Evolutionary conservation across 2,329 filamentous ascomycete genomes (phyloP).

Genomic region (Xylaria sp.): DNA sequence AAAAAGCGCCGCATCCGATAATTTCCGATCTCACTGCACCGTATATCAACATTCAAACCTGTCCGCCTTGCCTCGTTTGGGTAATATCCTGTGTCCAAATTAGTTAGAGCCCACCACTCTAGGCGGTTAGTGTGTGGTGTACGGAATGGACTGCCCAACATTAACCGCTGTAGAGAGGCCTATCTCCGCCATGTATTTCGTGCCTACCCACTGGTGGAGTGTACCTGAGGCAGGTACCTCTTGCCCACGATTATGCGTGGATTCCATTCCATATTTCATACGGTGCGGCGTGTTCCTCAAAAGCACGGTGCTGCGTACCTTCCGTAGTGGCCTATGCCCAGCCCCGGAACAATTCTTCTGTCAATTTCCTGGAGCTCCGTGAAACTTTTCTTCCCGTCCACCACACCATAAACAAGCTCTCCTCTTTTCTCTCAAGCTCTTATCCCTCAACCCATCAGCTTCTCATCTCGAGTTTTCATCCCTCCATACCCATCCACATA

Average conservation of each 20-base stretch:
- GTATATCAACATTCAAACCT: constrained; percentile 18
- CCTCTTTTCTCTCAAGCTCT: constrained; percentile 22
- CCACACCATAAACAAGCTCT: constrained; percentile 30
- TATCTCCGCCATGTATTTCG: constrained; percentile 12
- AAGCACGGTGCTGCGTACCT: constrained; percentile 14
- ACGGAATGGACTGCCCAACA: background rate
- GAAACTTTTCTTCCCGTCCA: constrained; percentile 30
- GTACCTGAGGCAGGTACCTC: too few relatives aligned
- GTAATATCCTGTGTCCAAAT: constrained; percentile 19
- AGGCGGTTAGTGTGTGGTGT: background rate
- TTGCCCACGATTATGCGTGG: constrained; percentile 7
- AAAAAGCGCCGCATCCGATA: constrained; percentile 18
- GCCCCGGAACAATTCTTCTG: constrained; percentile 25
- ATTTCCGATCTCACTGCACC: constrained; percentile 18
- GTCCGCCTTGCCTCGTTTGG: constrained; percentile 33
- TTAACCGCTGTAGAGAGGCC: background rate
- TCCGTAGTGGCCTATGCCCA: constrained; percentile 18
- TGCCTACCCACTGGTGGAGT: background rate
- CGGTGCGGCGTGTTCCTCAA: constrained; percentile 9
- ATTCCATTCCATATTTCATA: constrained; percentile 14
- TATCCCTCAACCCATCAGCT: constrained; percentile 12
- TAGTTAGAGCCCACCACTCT: background rate
- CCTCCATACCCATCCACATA: constrained; percentile 33
- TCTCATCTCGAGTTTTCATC: constrained; percentile 38
- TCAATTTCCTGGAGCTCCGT: constrained; percentile 29